These are phyloP conservation scores for Sporisorium scitamineum DNA, from an alignment of 1,284 basidiomycete species.

Conservation along the genomic window DNA sequence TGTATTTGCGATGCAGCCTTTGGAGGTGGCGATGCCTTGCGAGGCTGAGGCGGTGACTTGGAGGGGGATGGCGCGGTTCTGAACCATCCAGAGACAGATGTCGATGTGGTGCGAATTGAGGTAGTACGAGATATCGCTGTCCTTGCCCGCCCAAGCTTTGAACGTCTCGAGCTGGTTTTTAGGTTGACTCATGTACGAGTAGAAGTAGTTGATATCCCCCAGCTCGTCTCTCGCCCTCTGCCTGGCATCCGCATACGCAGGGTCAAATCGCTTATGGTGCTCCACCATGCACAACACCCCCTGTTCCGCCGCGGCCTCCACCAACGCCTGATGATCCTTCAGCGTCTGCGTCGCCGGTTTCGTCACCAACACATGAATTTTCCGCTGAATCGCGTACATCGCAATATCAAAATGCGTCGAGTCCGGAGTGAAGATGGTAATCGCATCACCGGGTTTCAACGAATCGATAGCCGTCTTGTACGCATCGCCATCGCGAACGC, in stretches of 20 bases:
- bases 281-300: slow-evolving; percentile 90
- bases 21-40: slow-evolving; percentile 88
- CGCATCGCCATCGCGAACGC: slow-evolving; percentile 80
- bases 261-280: slow-evolving; percentile 82
- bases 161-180: slow-evolving; percentile 94
- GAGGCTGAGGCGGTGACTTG: slow-evolving; percentile 88
- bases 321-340: slow-evolving; percentile 82
- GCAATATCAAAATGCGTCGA: slow-evolving; percentile 86
- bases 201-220: slow-evolving; percentile 88
- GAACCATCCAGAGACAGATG: slow-evolving; percentile 78
- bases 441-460: slow-evolving; percentile 83
- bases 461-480: slow-evolving; percentile 88
- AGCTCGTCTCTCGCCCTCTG: slow-evolving; percentile 78
- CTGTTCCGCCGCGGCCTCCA: slow-evolving; percentile 80
- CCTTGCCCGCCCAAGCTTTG: slow-evolving; percentile 91
- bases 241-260: slow-evolving; percentile 88
- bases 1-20: slow-evolving; percentile 83
- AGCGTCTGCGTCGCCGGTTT: slow-evolving; percentile 91
- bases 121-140: slow-evolving; percentile 80
- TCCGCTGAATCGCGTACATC: slow-evolving; percentile 83
- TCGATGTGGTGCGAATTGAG: slow-evolving; percentile 90
- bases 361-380: slow-evolving; percentile 88
- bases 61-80: slow-evolving; percentile 77
- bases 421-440: slow-evolving; percentile 85
- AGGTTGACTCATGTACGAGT: slow-evolving; percentile 85